phyloP scores from a whole-genome alignment of 768 basidiomycete genomes.

The Suillus fuscotomentosus region DNA sequence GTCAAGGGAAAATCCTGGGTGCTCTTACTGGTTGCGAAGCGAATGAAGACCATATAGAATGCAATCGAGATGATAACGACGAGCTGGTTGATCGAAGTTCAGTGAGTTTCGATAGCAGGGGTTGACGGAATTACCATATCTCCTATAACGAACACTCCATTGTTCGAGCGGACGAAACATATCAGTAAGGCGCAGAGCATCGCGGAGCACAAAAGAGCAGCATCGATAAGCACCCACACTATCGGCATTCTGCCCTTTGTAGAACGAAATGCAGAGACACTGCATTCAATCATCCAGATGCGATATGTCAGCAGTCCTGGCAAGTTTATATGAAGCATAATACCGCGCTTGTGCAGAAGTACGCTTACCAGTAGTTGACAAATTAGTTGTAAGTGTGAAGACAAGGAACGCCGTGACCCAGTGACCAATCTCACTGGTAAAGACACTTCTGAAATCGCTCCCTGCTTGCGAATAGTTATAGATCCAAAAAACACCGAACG shows the following conservation, averaged over 20 bases:
- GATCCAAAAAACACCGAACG: slow-evolving; percentile 18
- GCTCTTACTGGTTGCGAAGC: slow-evolving; percentile 22
- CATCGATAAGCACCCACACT: slow-evolving; percentile 35
- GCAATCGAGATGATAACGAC: slow-evolving; percentile 41
- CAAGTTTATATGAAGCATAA: neutral
- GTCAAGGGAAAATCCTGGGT: neutral
- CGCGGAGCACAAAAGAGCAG: slow-evolving; percentile 36
- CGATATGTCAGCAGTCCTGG: slow-evolving; percentile 30
- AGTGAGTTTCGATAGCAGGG: neutral
- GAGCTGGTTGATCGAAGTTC: slow-evolving; percentile 18
- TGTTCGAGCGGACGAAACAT: slow-evolving; percentile 24
- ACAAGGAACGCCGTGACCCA: slow-evolving; percentile 37
- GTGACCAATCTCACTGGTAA: slow-evolving; percentile 12
- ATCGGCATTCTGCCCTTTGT: slow-evolving; percentile 5
- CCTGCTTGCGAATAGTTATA: slow-evolving; percentile 1
- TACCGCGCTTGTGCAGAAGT: neutral
- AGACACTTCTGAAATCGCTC: neutral
- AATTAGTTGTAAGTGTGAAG: slow-evolving; percentile 31
- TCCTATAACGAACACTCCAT: slow-evolving; percentile 28
- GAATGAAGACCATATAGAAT: slow-evolving; percentile 43
- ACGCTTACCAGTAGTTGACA: slow-evolving; percentile 28
- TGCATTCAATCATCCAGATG: slow-evolving; percentile 29
- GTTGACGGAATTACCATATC: slow-evolving; percentile 28
- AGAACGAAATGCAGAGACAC: slow-evolving; percentile 1
- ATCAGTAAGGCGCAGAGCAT: slow-evolving; percentile 30